phyloP scores from a whole-genome alignment of 768 basidiomycete genomes.

The Rhizopogon roseolus region DNA sequence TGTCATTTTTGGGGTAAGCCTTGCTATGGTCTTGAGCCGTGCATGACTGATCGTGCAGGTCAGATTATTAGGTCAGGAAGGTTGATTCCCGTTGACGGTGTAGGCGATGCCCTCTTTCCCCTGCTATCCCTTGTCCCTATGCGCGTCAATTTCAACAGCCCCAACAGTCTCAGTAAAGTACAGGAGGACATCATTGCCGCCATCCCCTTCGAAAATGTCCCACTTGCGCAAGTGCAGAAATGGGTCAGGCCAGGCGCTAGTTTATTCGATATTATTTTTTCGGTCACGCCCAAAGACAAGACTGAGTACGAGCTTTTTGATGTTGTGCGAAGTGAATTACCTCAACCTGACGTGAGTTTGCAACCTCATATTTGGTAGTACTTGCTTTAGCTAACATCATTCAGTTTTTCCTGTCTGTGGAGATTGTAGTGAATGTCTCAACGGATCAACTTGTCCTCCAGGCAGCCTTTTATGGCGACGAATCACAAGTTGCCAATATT shows the following conservation, averaged over 20 bases:
- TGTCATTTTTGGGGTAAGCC: slow-evolving; percentile 27
- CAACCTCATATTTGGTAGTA: neutral
- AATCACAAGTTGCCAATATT: slow-evolving; percentile 12
- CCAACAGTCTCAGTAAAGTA: slow-evolving; percentile 12
- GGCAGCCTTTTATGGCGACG: slow-evolving; percentile 18
- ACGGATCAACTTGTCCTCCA: slow-evolving; percentile 13
- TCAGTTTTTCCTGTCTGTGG: slow-evolving; percentile 19
- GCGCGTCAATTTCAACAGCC: slow-evolving; percentile 15
- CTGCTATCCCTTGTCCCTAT: slow-evolving; percentile 24
- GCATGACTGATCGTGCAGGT: neutral
- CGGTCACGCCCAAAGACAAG: slow-evolving; percentile 20
- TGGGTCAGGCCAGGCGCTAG: slow-evolving; percentile 20
- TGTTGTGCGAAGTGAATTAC: slow-evolving; percentile 22
- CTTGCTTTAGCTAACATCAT: neutral
- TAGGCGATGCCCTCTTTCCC: slow-evolving; percentile 19
- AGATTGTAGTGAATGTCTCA: slow-evolving; percentile 19
- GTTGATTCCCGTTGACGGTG: slow-evolving; percentile 19
- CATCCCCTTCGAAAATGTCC: slow-evolving; percentile 24
- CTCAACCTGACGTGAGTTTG: slow-evolving; percentile 26
- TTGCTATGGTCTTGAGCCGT: neutral
- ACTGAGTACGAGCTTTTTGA: slow-evolving; percentile 16
- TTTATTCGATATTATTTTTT: slow-evolving; percentile 28
- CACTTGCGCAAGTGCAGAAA: slow-evolving; percentile 25
- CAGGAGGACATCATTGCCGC: slow-evolving; percentile 23
- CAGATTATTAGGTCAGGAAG: slow-evolving; percentile 29